Percentiles rank a stretch among this genome's conserved stretches.
These are phyloP conservation scores for Fusarium austroafricanum DNA, from an alignment of 2,329 filamentous ascomycete species.

Conservation along the genomic window DNA sequence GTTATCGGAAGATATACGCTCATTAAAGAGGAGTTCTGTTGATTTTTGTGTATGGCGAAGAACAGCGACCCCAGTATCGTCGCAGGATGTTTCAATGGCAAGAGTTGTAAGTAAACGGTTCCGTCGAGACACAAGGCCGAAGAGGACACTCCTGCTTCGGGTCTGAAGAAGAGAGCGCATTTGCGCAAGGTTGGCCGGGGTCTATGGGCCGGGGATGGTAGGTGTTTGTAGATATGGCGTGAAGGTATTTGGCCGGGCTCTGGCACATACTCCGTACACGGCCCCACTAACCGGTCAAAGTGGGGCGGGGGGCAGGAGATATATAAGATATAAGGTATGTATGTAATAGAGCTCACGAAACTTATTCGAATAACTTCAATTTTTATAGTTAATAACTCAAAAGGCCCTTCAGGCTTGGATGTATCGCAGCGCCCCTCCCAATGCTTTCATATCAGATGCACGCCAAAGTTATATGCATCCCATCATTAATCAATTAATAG, in stretches of 20 bases:
- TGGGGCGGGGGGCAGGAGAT: too few species aligned
- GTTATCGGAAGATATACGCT: slow-evolving; percentile 85
- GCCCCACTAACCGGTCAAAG: slow-evolving; percentile 10
- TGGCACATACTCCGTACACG: neutral
- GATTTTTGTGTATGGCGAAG: slow-evolving; percentile 66
- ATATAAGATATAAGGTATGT: too few species aligned
- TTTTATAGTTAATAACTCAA: neutral
- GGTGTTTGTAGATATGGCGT: neutral
- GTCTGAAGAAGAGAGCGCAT: slow-evolving; percentile 33
- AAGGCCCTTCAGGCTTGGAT: slow-evolving; percentile 1
- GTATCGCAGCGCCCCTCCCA: slow-evolving; percentile 22
- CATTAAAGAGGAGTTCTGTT: slow-evolving; percentile 79
- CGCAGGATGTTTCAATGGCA: slow-evolving; percentile 87
- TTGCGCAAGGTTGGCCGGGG: neutral
- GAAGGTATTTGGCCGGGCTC: neutral
- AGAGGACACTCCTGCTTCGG: neutral
- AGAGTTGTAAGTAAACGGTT: slow-evolving; percentile 64
- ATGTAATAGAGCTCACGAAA: neutral
- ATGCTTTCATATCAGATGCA: slow-evolving; percentile 35
- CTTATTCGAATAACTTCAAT: neutral
- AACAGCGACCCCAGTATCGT: slow-evolving; percentile 91
- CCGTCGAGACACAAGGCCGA: neutral
- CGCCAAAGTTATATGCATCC: neutral
- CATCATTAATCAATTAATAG: slow-evolving; percentile 28
- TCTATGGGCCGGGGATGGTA: neutral